These are phyloP conservation scores for Lodderomyces margitis DNA, from an alignment of 1,139 yeast species.

Conservation along the genomic window DNA sequence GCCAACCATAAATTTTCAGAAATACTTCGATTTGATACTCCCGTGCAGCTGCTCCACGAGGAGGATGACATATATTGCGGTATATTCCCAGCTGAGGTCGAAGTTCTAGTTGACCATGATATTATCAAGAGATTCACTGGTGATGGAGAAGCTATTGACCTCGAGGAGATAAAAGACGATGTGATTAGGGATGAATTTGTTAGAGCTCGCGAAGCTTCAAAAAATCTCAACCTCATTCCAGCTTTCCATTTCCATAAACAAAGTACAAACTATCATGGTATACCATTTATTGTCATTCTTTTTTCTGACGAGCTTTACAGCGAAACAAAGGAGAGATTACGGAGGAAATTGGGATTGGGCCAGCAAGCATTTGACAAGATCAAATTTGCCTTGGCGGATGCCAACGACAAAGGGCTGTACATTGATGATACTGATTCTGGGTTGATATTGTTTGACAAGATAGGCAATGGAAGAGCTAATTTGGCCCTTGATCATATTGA, in stretches of 20 bases:
- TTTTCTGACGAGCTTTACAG: constrained; percentile 61
- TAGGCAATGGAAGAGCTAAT: constrained; percentile 46
- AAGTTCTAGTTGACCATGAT: constrained; percentile 37
- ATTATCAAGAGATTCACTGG: constrained; percentile 31
- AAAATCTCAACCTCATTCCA: constrained; percentile 41
- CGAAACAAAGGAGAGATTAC: constrained; percentile 69
- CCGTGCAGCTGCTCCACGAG: constrained; percentile 35
- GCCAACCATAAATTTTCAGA: constrained; percentile 40
- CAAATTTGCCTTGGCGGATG: constrained; percentile 57
- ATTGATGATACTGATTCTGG: constrained; percentile 58
- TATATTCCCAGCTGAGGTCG: constrained; percentile 45
- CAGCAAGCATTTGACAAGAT: constrained; percentile 76
- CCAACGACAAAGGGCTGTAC: constrained; percentile 40
- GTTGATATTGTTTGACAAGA: constrained; percentile 53
- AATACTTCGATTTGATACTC: constrained; percentile 35
- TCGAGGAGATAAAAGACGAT: constrained; percentile 21
- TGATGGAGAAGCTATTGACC: constrained; percentile 7
- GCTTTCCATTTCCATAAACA: constrained; percentile 76
- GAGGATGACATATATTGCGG: constrained; percentile 42
- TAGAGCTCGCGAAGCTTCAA: constrained; percentile 32
- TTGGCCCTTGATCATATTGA: constrained; percentile 89
- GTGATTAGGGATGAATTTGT: constrained; percentile 27
- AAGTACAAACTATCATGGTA: constrained; percentile 72
- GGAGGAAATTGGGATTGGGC: constrained; percentile 68
- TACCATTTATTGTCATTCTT: constrained; percentile 77